Percentiles rank a stretch among this genome's conserved stretches.
These are phyloP conservation scores for Artomyces pyxidatus DNA, from an alignment of 768 basidiomycete species.

Conservation along the genomic window DNA sequence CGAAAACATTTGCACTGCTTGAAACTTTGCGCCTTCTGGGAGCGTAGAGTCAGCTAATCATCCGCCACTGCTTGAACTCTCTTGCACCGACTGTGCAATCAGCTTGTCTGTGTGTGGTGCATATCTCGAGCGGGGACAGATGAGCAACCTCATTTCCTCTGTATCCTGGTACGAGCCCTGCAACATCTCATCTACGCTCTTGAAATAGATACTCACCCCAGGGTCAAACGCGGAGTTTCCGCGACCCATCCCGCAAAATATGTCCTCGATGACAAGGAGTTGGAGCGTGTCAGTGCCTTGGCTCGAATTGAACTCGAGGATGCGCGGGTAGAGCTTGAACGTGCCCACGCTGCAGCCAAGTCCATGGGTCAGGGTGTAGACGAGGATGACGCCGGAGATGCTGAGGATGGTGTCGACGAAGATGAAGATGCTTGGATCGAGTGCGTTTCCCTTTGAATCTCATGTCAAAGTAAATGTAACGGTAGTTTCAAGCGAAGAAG, in stretches of 20 bases:
- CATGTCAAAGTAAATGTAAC: conserved; percentile 24
- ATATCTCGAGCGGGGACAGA: too few species aligned
- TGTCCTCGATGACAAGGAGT: conserved; percentile 81
- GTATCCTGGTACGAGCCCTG: conserved; percentile 41
- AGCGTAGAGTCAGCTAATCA: too few species aligned
- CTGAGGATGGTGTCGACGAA: conserved; percentile 35
- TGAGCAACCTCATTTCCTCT: conserved; percentile 72
- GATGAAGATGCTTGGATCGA: conserved; percentile 71
- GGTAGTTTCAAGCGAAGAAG: conserved; percentile 33
- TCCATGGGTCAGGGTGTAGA: conserved; percentile 63
- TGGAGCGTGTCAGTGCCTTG: conserved; percentile 82
- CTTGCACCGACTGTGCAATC: too few species aligned
- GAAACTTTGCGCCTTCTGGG: too few species aligned
- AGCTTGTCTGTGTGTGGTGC: too few species aligned
- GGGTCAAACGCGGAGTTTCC: conserved; percentile 78
- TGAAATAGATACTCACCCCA: conserved; percentile 17
- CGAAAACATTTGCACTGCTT: too few species aligned
- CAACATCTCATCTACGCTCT: not conserved
- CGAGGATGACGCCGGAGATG: conserved; percentile 58
- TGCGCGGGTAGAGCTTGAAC: conserved; percentile 77
- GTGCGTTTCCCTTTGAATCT: conserved; percentile 44
- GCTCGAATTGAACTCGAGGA: conserved; percentile 86
- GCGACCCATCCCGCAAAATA: conserved; percentile 76
- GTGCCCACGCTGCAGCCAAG: conserved; percentile 68
- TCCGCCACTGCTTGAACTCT: too few species aligned